These are phyloP conservation scores for Leccinum longicurvipes DNA, from an alignment of 768 basidiomycete genomes.

Conservation along the genomic window DNA sequence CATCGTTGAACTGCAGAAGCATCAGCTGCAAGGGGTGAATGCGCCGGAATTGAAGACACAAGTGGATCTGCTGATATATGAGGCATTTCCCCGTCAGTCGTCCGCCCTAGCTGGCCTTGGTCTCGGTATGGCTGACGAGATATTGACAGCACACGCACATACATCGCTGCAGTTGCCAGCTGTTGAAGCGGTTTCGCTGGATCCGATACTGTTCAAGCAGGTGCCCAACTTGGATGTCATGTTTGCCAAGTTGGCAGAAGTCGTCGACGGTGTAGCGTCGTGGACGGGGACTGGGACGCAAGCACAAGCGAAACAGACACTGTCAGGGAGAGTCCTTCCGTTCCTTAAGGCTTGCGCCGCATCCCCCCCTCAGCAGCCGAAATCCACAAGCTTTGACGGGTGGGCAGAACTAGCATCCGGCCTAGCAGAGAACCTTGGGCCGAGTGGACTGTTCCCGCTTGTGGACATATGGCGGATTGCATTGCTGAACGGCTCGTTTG, in stretches of 20 bases:
- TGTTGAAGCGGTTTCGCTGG: conserved; percentile 59
- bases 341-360: conserved; percentile 60
- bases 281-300: conserved; percentile 29
- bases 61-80: conserved; percentile 68
- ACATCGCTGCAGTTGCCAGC: conserved; percentile 54
- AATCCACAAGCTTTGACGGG: conserved; percentile 36
- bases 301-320: conserved; percentile 44
- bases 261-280: conserved; percentile 51
- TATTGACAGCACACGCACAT: conserved; percentile 69
- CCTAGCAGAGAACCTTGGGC: conserved; percentile 45
- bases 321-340: conserved; percentile 50
- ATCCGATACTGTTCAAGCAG: conserved; percentile 74
- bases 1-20: conserved; percentile 39
- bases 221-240: conserved; percentile 67
- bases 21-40: conserved; percentile 73
- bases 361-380: conserved; percentile 25
- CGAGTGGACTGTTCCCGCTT: conserved; percentile 69
- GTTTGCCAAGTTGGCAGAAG: conserved; percentile 54
- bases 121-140: not conserved
- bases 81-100: conserved; percentile 75
- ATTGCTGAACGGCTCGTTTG: conserved; percentile 58
- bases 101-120: not conserved
- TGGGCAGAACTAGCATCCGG: conserved; percentile 49
- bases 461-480: conserved; percentile 82
- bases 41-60: conserved; percentile 66